Conservation (phyloP, 202 grass and related monocot species). For the Panicum virgatum region DNA sequence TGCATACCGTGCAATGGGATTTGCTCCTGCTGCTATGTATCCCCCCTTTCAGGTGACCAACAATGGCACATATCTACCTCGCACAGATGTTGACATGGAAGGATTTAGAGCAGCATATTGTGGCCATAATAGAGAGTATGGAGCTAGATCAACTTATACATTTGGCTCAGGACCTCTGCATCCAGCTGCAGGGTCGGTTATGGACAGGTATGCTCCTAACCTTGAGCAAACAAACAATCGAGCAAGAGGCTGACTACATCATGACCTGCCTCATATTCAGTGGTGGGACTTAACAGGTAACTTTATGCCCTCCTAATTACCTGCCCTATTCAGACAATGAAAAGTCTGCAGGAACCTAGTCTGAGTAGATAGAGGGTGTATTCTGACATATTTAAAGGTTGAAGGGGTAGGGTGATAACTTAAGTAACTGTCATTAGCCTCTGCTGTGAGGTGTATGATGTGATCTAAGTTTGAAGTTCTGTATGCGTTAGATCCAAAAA, state of each 20-base stretch:
- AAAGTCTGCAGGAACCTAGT: not conserved
- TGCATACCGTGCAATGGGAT: not conserved
- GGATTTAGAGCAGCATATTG: not conserved
- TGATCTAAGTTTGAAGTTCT: not conserved
- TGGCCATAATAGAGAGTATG: not conserved
- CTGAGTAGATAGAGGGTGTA: not conserved
- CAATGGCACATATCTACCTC: not conserved
- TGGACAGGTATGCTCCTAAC: constrained; percentile 42
- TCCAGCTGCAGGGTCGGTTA: constrained; percentile 38
- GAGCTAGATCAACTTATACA: not conserved
- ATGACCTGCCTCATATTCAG: not conserved
- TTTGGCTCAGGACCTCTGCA: not conserved
- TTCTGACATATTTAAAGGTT: not conserved
- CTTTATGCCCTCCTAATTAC: not conserved
- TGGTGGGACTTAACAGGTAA: not conserved
- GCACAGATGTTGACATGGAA: not conserved
- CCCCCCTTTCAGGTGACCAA: not conserved
- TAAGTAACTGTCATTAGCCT: not conserved
- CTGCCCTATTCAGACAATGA: not conserved
- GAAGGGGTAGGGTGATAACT: not conserved
- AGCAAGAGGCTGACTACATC: not conserved
- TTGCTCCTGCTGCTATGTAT: not conserved
- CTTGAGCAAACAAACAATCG: constrained; percentile 49
- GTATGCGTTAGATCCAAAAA: not conserved
- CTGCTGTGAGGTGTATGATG: not conserved